phyloP scores from a whole-genome alignment of 2,329 filamentous ascomycete genomes.

The Ceratocystiopsis sp. region DNA sequence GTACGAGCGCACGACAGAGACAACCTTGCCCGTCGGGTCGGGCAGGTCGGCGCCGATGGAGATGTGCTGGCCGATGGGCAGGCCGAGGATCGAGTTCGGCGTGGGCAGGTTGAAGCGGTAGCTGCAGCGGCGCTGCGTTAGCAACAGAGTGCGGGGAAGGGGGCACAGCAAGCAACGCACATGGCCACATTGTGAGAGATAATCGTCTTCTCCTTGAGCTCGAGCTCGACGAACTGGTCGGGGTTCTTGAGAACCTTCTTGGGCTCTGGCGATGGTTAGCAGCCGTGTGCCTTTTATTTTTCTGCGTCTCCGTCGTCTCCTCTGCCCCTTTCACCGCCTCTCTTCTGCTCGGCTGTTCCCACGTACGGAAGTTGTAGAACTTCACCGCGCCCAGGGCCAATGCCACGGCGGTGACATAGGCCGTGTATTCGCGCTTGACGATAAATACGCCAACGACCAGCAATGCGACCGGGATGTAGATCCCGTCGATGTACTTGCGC shows the following conservation, averaged over 20 bases:
- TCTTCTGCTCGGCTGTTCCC: too few species aligned
- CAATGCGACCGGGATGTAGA: conserved; percentile 70
- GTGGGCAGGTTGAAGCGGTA: conserved; percentile 85
- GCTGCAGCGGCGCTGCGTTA: conserved; percentile 22
- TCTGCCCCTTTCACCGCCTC: too few species aligned
- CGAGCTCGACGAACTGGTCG: conserved; percentile 75
- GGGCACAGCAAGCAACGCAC: conserved; percentile 23
- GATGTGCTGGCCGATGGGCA: conserved; percentile 97
- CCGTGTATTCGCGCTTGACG: conserved; percentile 61
- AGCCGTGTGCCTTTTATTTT: too few species aligned
- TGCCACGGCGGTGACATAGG: conserved; percentile 52
- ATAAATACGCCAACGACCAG: conserved; percentile 61
- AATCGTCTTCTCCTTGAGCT: conserved; percentile 84
- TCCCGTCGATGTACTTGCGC: conserved; percentile 54
- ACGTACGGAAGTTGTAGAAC: conserved; percentile 54
- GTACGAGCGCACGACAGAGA: conserved; percentile 82
- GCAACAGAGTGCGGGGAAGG: too few species aligned
- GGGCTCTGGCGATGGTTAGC: conserved; percentile 27
- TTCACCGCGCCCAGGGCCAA: conserved; percentile 52
- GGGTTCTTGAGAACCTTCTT: conserved; percentile 69
- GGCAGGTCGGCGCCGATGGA: conserved; percentile 68
- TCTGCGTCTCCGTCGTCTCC: too few species aligned
- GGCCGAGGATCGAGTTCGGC: conserved; percentile 67
- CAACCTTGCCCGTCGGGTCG: conserved; percentile 51
- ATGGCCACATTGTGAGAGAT: conserved; percentile 98